A percentile compares a stretch with the other conserved stretches of the same genome.
phyloP scores from a whole-genome alignment of 1,139 yeast genomes.

The Arxiozyma telluris region DNA sequence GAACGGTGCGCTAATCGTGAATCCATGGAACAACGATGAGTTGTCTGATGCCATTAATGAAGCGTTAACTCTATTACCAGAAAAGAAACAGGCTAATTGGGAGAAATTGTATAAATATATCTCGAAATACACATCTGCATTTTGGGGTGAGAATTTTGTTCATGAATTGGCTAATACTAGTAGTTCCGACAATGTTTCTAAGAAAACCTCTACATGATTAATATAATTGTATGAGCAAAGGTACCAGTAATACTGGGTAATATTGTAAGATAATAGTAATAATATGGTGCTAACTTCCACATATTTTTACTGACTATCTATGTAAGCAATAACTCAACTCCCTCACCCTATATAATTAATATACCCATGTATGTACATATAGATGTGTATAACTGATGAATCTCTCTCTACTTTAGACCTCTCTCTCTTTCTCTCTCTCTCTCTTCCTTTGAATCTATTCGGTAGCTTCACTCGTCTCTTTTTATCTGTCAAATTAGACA shows the following conservation, averaged over 20 bases:
- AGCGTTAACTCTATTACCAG: conserved; percentile 75
- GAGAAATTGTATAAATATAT: conserved; percentile 77
- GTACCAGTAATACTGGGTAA: background rate
- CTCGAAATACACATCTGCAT: conserved; percentile 85
- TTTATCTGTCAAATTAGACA: background rate
- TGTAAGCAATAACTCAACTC: background rate
- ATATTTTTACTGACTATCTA: no score
- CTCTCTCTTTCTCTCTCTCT: no score
- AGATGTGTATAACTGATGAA: background rate
- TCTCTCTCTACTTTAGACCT: no score
- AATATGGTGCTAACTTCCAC: background rate
- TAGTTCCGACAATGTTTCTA: conserved; percentile 1
- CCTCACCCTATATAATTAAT: background rate
- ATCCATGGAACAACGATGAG: conserved; percentile 98
- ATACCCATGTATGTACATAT: background rate
- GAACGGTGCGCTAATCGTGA: conserved; percentile 86
- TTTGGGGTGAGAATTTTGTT: conserved; percentile 96
- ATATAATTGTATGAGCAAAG: background rate
- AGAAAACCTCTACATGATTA: background rate
- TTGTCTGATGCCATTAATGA: conserved; percentile 78
- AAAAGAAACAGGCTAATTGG: conserved; percentile 69
- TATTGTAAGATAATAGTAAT: no score
- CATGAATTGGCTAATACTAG: conserved; percentile 55
- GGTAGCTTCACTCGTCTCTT: background rate
- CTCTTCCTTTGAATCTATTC: background rate